Conservation (phyloP, 148 eudicot species). For the Silene latifolia region DNA sequence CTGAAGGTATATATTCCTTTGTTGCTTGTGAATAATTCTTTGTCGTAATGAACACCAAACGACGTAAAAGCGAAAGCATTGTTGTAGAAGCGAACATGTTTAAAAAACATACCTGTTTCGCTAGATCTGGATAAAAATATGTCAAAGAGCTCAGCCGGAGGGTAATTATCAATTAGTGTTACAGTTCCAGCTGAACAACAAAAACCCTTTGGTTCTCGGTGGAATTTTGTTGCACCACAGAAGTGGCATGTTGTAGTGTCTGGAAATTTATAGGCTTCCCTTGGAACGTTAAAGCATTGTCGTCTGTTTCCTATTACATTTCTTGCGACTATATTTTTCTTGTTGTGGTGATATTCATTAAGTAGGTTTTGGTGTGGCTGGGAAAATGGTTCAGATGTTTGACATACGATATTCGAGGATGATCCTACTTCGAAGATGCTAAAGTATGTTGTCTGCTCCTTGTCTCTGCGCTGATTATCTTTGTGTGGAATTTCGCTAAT, state of each 20-base stretch:
- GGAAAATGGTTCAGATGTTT: neutral
- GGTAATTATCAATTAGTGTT: neutral
- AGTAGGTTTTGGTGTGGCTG: no score
- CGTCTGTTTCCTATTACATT: neutral
- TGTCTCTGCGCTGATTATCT: neutral
- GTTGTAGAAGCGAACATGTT: neutral
- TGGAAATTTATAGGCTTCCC: neutral
- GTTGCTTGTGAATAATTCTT: neutral
- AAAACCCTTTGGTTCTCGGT: constrained; percentile 2
- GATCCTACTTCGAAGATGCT: neutral
- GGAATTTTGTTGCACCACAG: constrained; percentile 5
- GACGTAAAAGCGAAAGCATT: constrained; percentile 2
- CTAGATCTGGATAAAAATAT: neutral
- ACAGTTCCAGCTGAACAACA: neutral
- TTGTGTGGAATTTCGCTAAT: neutral
- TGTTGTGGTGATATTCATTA: no score
- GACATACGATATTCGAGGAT: neutral
- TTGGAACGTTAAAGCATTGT: neutral
- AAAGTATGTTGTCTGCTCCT: neutral
- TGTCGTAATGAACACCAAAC: constrained; percentile 16
- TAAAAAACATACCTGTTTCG: neutral
- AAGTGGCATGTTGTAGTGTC: neutral
- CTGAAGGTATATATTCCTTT: constrained; percentile 10
- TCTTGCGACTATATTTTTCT: no score
- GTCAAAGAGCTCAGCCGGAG: neutral